phyloP scores from a whole-genome alignment of 352 stramenopile genomes.

The Phytophthora ramorum region DNA sequence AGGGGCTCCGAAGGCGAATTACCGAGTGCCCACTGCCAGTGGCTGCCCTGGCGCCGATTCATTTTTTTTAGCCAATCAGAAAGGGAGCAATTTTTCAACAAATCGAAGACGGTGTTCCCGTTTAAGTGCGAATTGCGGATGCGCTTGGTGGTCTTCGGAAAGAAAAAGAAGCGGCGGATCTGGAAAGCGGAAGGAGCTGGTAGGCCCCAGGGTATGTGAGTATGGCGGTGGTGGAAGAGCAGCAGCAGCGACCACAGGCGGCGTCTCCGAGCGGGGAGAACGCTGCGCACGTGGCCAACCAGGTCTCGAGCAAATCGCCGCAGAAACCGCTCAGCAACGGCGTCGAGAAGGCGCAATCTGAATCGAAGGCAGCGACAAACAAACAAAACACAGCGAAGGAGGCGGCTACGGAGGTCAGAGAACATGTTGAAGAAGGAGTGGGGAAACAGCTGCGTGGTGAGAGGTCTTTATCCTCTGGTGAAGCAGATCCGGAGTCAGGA shows the following conservation, averaged over 20 bases:
- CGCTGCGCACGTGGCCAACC: constrained; percentile 11
- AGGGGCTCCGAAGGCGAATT: constrained; percentile 21
- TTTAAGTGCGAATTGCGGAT: constrained; percentile 16
- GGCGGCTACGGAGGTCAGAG: neutral
- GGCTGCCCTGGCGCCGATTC: neutral
- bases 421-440: neutral
- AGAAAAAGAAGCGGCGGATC: constrained; percentile 24
- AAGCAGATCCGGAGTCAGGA: constrained; percentile 1
- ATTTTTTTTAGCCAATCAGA: constrained; percentile 10
- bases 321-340: constrained; percentile 14
- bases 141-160: neutral
- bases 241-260: constrained; percentile 12
- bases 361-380: constrained; percentile 14
- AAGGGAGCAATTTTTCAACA: neutral
- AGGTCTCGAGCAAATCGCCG: constrained; percentile 18
- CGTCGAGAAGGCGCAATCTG: constrained; percentile 7
- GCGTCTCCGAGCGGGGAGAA: constrained; percentile 14
- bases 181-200: neutral
- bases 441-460: constrained; percentile 11
- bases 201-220: constrained; percentile 20
- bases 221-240: constrained; percentile 29
- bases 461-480: neutral
- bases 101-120: constrained; percentile 3
- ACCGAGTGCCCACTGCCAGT: constrained; percentile 27
- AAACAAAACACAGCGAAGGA: constrained; percentile 1